Evolutionary conservation across 768 basidiomycete genomes (phyloP).

Genomic region (button mushroom (Agaricus bisporus)): DNA sequence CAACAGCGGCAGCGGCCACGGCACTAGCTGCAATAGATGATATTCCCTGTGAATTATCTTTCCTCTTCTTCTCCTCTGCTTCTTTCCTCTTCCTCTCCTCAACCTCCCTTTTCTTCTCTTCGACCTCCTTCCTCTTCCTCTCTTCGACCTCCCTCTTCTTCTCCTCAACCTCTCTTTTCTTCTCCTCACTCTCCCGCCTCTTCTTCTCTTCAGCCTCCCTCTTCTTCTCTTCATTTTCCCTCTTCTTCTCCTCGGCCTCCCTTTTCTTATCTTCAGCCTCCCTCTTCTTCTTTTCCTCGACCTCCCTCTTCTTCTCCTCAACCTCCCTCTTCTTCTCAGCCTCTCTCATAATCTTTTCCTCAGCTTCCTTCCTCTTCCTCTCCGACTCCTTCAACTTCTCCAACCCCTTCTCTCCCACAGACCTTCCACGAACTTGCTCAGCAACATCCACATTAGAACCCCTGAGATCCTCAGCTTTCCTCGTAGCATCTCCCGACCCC

Average conservation of each 20-base stretch:
- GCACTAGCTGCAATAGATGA: neutral
- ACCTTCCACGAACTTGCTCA: neutral
- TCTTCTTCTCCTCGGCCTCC: slow-evolving; percentile 1
- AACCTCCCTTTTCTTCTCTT: neutral
- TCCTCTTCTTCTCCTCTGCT: neutral
- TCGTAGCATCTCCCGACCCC: slow-evolving; percentile 21
- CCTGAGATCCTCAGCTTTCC: slow-evolving; percentile 12
- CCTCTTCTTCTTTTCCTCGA: neutral
- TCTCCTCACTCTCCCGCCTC: neutral
- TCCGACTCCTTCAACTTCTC: neutral
- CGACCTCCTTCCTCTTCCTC: neutral
- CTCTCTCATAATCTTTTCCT: neutral
- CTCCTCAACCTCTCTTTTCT: neutral
- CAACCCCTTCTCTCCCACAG: slow-evolving; percentile 1
- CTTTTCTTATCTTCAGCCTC: neutral
- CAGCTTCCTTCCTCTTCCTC: neutral
- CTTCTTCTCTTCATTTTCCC: neutral
- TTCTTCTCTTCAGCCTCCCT: neutral
- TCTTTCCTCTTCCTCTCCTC: neutral
- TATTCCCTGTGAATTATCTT: too few species aligned
- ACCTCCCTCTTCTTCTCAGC: slow-evolving; percentile 3
- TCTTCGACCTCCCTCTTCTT: neutral
- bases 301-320: neutral
- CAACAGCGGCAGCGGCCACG: slow-evolving; percentile 16
- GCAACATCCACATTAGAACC: slow-evolving; percentile 7